Conservation (phyloP, 208 protist species). For the Wallacemonas sp. region DNA sequence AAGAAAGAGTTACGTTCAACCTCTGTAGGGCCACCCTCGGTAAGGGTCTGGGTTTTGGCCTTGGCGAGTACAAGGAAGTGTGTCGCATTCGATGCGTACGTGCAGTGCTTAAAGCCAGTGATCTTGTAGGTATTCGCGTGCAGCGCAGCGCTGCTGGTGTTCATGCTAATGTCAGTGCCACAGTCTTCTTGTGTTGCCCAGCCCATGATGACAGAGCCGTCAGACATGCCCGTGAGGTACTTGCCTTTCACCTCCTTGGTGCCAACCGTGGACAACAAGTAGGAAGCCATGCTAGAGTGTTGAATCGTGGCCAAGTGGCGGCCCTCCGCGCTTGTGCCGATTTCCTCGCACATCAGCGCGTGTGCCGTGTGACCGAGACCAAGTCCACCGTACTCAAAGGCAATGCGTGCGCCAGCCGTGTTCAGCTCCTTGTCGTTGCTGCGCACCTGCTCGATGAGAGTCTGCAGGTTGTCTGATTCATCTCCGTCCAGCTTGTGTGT, state of each 20-base stretch:
- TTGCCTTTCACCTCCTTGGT: constrained; percentile 79
- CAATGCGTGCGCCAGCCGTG: constrained; percentile 66
- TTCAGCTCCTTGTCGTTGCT: constrained; percentile 54
- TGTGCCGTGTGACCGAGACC: constrained; percentile 76
- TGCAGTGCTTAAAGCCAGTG: constrained; percentile 62
- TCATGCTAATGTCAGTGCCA: constrained; percentile 87
- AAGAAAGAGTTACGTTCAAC: constrained; percentile 71
- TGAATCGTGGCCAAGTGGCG: constrained; percentile 54
- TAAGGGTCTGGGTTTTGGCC: constrained; percentile 59
- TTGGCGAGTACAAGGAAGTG: constrained; percentile 86
- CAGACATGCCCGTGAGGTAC: constrained; percentile 86
- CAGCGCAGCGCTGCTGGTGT: constrained; percentile 34
- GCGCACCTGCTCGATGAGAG: constrained; percentile 72
- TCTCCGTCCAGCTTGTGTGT: constrained; percentile 68
- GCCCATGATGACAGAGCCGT: constrained; percentile 70
- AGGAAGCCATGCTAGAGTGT: constrained; percentile 61
- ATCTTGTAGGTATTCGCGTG: constrained; percentile 43
- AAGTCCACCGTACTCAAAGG: constrained; percentile 80
- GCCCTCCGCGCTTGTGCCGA: constrained; percentile 53
- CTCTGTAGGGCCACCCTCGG: constrained; percentile 54
- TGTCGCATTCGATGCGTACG: constrained; percentile 51
- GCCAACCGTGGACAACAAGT: constrained; percentile 64
- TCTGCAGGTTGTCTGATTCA: constrained; percentile 75
- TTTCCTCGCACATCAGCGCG: constrained; percentile 75
- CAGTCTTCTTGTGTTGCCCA: constrained; percentile 73